phyloP scores from a whole-genome alignment of 257 asterid genomes.

The Nicotiana otophora region DNA sequence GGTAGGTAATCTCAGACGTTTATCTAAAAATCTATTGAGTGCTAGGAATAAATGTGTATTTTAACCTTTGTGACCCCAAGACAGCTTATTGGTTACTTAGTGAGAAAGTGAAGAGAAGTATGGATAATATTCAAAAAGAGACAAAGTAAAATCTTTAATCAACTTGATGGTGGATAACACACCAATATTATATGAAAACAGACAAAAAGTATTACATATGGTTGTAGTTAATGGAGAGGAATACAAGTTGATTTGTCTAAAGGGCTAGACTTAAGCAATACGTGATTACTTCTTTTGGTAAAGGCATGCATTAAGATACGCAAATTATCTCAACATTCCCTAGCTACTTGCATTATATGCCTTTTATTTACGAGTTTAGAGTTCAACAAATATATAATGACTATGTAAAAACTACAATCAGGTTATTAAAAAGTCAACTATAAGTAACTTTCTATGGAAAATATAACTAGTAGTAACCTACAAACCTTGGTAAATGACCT shows the following conservation, averaged over 20 bases:
- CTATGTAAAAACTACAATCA: neutral
- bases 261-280: slow-evolving; percentile 27
- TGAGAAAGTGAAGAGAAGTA: too few relatives aligned
- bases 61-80: too few relatives aligned
- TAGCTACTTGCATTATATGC: neutral
- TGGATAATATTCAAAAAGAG: neutral
- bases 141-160: neutral
- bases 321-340: neutral
- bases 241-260: neutral
- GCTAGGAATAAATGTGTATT: too few relatives aligned
- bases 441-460: neutral
- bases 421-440: neutral
- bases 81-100: too few relatives aligned
- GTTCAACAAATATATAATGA: neutral
- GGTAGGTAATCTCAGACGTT: too few relatives aligned
- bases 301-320: neutral
- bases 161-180: neutral
- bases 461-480: neutral
- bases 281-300: slow-evolving; percentile 18
- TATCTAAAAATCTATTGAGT: too few relatives aligned
- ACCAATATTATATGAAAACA: neutral
- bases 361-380: neutral
- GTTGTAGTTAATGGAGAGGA: neutral
- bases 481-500: neutral
- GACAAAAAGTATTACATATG: neutral